Evolutionary conservation across 306 rosid species (phyloP), one percentile per base, ranked within the genome.

Genomic region (Gastrolobium villosum): DNA sequence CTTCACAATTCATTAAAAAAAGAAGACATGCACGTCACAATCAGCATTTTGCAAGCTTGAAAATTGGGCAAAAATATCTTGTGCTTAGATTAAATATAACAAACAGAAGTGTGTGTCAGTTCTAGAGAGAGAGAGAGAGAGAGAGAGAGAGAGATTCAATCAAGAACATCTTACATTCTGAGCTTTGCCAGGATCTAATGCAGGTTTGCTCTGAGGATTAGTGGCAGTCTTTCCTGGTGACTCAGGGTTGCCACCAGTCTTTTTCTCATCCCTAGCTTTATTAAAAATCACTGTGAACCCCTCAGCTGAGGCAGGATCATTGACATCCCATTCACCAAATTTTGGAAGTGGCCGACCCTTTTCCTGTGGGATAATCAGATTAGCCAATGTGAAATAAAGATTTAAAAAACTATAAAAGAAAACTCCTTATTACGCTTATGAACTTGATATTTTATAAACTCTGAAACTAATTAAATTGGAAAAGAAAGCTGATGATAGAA

Each of bases 261-360:
- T 95, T 82, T 95, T 95, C 86, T 95, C 99, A 91, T 90, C 94
- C 81, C 97, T 89, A 32, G 99, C 99, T 84, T 95, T 95, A 82
- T 95, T 93, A 78, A 95, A 95, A 70, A 95, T 95, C 89, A 95
- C 98, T 55, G 99, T 95, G 84, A 95, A 95, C 55, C 98, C 99
- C 88, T 95, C 99, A 50, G 99, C 98, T 7, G 99, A 95, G 85
- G 99, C 89, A 69, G 99, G 99, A 88, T 95, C 97, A 75, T 95
- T 95, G 77, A 91, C 99, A 79, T 95, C 98, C 99, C 99, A 95
- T 85, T 93, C 99, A 75, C 99, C 99, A 74, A 95, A 95, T 84
- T 95, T 95, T 44, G 99, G 99, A 9, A 95, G 91, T 53, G 99
- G 98, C 74, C 72, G 93, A 68, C 99, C 99, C 88, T 95, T 95